Base-by-base conservation (phyloP, 2,329 filamentous ascomycete species). In the Xylaria sp. region DNA sequence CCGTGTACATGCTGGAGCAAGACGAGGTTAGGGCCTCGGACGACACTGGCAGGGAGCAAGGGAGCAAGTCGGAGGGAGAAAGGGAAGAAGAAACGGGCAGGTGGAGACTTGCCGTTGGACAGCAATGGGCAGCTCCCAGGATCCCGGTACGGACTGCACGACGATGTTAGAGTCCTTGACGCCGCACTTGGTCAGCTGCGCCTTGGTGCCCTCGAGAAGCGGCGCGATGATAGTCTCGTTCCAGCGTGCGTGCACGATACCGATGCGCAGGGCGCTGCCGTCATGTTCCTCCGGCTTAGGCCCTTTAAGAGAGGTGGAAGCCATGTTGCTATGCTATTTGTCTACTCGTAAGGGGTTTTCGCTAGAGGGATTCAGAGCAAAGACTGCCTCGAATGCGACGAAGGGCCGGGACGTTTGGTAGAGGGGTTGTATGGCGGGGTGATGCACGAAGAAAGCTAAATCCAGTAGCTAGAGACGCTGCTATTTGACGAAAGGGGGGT, bases 181-280 rank as follows among this genome's bases (percentile, higher is more conserved):
- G 57, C 95, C 95, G 54, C 89, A 87, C 43, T 85, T 85, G 33
- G 89, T 80, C 58, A 99, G 87, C 74, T 89, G 89, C 70, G 89
- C 89, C 78, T 90, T 91, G 46, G 91, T 87, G 67, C 95, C 95
- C 54, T 85, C 82, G 63, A 99, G 84, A 59, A 99, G 87, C 54
- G 92, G 88, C 61, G 91, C 88, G 77, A 98, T 97, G 75, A 99
- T 92, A 68, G 84, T 85, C 67, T 84, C 84, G 81, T 99, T 99
- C 95, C 95, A 99, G 72, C 95, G 89, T 61, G 94, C 94, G 80
- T 98, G 95, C 61, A 99, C 86, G 74, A 99, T 98, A 74, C 91
- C 94, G 75, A 99, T 89, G 74, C 95, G 92, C 67, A 99, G 86
- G 72, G 81, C 83, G 71, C 87, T 87, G 76, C 91, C 90, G 74